Conservation (phyloP, 2,329 filamentous ascomycete genomes). For the Fusarium chaquense region DNA sequence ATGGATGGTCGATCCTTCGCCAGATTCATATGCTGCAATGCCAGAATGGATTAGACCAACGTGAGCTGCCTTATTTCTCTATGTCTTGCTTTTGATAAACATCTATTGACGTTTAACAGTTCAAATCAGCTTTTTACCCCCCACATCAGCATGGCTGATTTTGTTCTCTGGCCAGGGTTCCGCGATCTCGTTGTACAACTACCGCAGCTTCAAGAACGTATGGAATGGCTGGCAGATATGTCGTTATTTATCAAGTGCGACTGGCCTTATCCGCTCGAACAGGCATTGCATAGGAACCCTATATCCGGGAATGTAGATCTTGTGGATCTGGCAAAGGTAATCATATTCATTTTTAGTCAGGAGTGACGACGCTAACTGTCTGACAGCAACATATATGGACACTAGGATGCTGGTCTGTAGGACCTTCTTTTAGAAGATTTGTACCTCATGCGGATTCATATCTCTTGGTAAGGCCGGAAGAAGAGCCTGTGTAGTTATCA, state of each 20-base stretch:
- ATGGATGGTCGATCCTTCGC: slow-evolving; percentile 20
- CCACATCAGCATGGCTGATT: slow-evolving; percentile 24
- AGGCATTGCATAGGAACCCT: neutral
- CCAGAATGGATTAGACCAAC: slow-evolving; percentile 31
- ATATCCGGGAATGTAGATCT: neutral
- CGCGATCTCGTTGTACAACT: slow-evolving; percentile 23
- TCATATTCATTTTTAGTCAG: rapidly evolving
- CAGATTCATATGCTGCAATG: slow-evolving; percentile 22
- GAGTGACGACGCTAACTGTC: neutral
- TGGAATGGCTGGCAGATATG: slow-evolving; percentile 20
- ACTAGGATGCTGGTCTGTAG: slow-evolving; percentile 20
- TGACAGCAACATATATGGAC: slow-evolving; percentile 22
- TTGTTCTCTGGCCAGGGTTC: slow-evolving; percentile 17
- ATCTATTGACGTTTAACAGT: rapidly evolving
- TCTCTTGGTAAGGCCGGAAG: neutral
- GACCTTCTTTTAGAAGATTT: slow-evolving; percentile 9
- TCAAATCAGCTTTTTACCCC: slow-evolving; percentile 6
- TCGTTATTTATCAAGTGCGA: slow-evolving; percentile 12
- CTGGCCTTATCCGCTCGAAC: slow-evolving; percentile 14
- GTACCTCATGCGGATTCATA: neutral
- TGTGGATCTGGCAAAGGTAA: slow-evolving; percentile 16
- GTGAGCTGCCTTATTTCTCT: neutral
- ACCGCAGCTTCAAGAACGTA: slow-evolving; percentile 23
- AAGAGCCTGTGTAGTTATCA: rapidly evolving
- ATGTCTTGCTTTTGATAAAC: rapidly evolving